Base-by-base conservation (phyloP, 176 grass and related monocot species). In the Leersia perrieri region DNA sequence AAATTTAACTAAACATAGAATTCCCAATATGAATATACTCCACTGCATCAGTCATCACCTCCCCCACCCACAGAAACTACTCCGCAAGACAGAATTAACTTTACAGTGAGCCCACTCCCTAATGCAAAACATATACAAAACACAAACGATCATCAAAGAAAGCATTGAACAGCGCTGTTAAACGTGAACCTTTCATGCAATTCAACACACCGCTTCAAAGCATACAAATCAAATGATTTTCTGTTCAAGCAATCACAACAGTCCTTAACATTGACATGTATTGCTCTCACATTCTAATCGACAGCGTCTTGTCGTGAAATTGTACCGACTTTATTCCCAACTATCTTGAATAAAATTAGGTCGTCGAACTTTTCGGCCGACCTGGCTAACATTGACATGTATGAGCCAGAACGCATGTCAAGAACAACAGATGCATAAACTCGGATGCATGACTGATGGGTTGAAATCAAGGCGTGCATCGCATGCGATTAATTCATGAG, bases 1-100 rank as follows among this genome's bases (percentile, higher is more conserved):
- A 76, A 55, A 27, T 28, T 62, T 14, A 72, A 85, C 14, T 60
- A 55, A 58, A 60, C 63, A 53, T 65, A 66, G 39, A 66, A n/a
- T 66, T 67, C 41, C 7, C 7, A 25, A 45, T 2, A 66, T 66
- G 22, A 66, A 79, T 53, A 31, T 65, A 65, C 63, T 80, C 9
- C 30, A 25, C 1, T 22, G 40, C 29, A 68, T 47, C 44, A 5
- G 44, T 47, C 44, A 47, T 68, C 32, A 26, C 31, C 63, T n/a
- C 29, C n/a, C n/a, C n/a, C n/a, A n/a, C n/a, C n/a, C n/a, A n/a
- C 3, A 75, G 33, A 84, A 84, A 83, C 30, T 18, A n/a, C n/a
- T n/a, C n/a, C n/a, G n/a, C n/a, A 32, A 44, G 16, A 42, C 20
- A 9, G 11, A 70, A 16, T 1, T 34, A 63, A 63, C 36, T 70